Evolutionary conservation across 257 asterid species (phyloP).

Genomic region (Solanum paucissectum): DNA sequence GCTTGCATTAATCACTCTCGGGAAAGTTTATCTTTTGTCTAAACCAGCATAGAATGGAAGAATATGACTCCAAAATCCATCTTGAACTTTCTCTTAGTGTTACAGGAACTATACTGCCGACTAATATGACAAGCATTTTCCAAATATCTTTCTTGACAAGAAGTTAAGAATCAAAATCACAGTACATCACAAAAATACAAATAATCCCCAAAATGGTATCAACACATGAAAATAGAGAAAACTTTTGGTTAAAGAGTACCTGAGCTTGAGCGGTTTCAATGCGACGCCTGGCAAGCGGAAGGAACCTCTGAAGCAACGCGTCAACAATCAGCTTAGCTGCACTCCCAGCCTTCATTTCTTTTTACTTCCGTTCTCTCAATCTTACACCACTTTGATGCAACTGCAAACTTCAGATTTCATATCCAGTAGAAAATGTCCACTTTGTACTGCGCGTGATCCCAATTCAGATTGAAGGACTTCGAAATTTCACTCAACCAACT

Average conservation of each 20-base stretch:
- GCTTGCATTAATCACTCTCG: background rate
- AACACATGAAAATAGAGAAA: background rate
- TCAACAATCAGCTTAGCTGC: conserved; percentile 97
- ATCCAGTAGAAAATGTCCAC: conserved; percentile 16
- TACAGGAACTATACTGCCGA: background rate
- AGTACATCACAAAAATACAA: background rate
- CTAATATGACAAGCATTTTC: background rate
- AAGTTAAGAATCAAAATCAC: background rate
- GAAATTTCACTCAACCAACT: background rate
- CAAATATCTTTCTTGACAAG: background rate
- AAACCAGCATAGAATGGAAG: background rate
- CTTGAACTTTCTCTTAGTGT: background rate
- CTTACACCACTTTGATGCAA: conserved; percentile 3
- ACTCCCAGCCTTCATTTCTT: conserved; percentile 91
- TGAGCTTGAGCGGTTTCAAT: conserved; percentile 99
- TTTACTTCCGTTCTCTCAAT: background rate
- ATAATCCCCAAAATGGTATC: background rate
- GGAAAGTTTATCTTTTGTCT: background rate
- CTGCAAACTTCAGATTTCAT: conserved; percentile 24
- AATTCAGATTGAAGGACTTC: conserved; percentile 2
- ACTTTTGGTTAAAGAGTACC: conserved; percentile 20
- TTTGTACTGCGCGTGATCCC: conserved; percentile 22
- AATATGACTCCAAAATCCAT: background rate
- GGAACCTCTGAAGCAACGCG: conserved; percentile 94
- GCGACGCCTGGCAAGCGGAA: conserved; percentile 96